Percentiles rank a stretch among this genome's conserved stretches.
These are phyloP conservation scores for Thymus quinquecostatus DNA, from an alignment of 257 asterid species.

Conservation along the genomic window DNA sequence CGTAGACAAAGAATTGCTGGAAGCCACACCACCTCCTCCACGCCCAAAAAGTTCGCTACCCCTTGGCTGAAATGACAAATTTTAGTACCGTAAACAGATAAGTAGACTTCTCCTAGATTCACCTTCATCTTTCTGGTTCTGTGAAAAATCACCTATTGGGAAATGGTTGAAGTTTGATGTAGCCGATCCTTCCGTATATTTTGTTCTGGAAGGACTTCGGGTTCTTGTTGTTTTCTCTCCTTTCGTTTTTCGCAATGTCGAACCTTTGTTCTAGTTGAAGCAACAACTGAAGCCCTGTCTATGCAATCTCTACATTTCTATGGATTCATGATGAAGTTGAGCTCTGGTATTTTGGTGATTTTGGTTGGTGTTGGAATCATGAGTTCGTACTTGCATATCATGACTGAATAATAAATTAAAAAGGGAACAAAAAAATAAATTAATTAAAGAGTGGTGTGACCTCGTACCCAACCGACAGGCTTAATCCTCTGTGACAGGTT, in stretches of 20 bases:
- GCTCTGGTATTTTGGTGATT: neutral
- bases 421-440: neutral
- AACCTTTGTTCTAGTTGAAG: neutral
- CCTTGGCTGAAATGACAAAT: slow-evolving; percentile 37
- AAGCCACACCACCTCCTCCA: slow-evolving; percentile 10
- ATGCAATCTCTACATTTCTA: slow-evolving; percentile 1
- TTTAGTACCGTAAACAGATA: slow-evolving; percentile 30
- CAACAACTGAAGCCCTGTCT: neutral
- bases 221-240: slow-evolving; percentile 14
- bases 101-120: slow-evolving; percentile 22
- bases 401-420: neutral
- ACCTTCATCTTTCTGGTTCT: slow-evolving; percentile 21
- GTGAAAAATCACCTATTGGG: neutral
- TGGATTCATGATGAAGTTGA: slow-evolving; percentile 6
- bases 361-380: neutral
- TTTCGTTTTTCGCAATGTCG: neutral
- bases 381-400: neutral
- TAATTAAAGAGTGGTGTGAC: neutral
- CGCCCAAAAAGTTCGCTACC: neutral
- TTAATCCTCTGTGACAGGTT: slow-evolving; percentile 6
- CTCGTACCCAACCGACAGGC: slow-evolving; percentile 24
- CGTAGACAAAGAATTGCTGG: slow-evolving; percentile 31
- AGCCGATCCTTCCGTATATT: slow-evolving; percentile 40
- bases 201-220: slow-evolving; percentile 39
- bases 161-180: slow-evolving; percentile 11